These are phyloP conservation scores for Trametes gibbosa DNA, from an alignment of 768 basidiomycete species.

Conservation along the genomic window DNA sequence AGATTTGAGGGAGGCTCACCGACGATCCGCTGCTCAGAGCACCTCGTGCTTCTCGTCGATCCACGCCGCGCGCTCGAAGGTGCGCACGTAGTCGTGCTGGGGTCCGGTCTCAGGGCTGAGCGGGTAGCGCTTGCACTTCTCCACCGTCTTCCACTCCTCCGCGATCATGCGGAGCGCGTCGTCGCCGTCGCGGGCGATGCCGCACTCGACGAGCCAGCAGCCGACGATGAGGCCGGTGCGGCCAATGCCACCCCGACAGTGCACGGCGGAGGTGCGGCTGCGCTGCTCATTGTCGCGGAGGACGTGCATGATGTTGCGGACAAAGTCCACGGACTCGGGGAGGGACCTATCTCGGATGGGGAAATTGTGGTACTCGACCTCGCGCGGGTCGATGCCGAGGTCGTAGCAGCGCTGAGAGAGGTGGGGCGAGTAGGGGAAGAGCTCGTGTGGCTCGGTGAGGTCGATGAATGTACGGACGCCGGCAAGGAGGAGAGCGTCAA, in stretches of 20 bases:
- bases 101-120: slow-evolving; percentile 78
- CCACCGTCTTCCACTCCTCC: slow-evolving; percentile 69
- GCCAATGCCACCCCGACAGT: slow-evolving; percentile 79
- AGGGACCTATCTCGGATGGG: slow-evolving; percentile 72
- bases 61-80: slow-evolving; percentile 38
- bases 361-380: slow-evolving; percentile 75
- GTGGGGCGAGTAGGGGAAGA: slow-evolving; percentile 59
- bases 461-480: slow-evolving; percentile 83
- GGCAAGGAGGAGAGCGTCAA: slow-evolving; percentile 67
- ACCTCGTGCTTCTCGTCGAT: slow-evolving; percentile 22
- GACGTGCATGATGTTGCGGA: slow-evolving; percentile 57
- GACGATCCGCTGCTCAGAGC: slow-evolving; percentile 17
- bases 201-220: slow-evolving; percentile 75
- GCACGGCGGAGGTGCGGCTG: slow-evolving; percentile 66
- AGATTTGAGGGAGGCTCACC: neutral
- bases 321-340: slow-evolving; percentile 56
- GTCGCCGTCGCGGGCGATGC: slow-evolving; percentile 56
- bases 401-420: slow-evolving; percentile 52
- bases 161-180: slow-evolving; percentile 67
- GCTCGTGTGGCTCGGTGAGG: slow-evolving; percentile 79
- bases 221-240: slow-evolving; percentile 62
- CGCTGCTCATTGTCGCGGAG: slow-evolving; percentile 57
- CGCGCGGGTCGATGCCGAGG: slow-evolving; percentile 51
- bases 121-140: slow-evolving; percentile 73
- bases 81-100: slow-evolving; percentile 72